Base-by-base conservation (phyloP, 2,329 filamentous ascomycete species). In the Colletotrichum ledebouriae region DNA sequence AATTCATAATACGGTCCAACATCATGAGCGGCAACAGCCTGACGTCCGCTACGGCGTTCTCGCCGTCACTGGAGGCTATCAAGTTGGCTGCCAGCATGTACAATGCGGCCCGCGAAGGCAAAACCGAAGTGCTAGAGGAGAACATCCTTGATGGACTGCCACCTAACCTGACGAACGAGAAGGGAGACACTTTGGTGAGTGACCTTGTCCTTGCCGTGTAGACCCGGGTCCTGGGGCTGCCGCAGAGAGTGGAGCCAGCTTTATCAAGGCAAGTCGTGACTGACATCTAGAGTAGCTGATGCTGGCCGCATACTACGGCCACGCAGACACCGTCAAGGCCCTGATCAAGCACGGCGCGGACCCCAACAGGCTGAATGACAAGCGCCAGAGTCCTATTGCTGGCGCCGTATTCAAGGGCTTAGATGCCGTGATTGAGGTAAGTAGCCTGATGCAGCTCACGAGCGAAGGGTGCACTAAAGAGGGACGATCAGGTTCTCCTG, bases 391-490 rank as follows among this genome's bases (percentile, higher is more conserved):
- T 70, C 88, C 89, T 0, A 80, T 93, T 3, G 90, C 90, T 0
- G 91, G 91, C 0, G 90, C 90, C 0, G 88, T 93, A 6, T 93
- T 93, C 77, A 93, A 93, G 78, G 87, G 87, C 9, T 89, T 91
- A 73, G 84, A 86, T 63, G 86, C 85, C 4, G 87, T 93, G 4
- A 85, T 93, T 9, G 86, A 87, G 75, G 85, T 87, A 68, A 59
- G 76, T 70, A 6, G 2, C 4, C 59, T 25, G 4, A 15, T n/a
- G 9, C 29, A 9, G 29, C 29, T 29, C 7, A 4, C 9, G 6
- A 29, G 29, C 9, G 29, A 29, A 29, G 29, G 9, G 29, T 29
- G 29, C 13, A 10, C 44, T 46, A 20, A 47, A 11, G 49, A 13
- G 2, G 29, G 12, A 11, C 4, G n/a, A 64, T 46, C 2, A 85